phyloP scores from a whole-genome alignment of 2,329 filamentous ascomycete species.

The Fusarium miscanthi region DNA sequence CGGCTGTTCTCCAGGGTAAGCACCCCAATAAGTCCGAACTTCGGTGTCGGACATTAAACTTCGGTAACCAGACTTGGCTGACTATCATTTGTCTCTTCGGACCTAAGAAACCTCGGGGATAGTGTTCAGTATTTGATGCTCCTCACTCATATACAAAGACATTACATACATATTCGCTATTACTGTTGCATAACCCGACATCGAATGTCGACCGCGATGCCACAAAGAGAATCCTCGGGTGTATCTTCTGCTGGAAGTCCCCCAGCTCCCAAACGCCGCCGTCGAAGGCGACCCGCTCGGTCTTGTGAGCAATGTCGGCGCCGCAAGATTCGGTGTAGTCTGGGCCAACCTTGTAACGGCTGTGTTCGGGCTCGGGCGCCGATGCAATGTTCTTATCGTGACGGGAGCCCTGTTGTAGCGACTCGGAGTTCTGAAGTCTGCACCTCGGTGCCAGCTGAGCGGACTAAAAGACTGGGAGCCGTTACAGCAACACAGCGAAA shows the following conservation, averaged over 20 bases:
- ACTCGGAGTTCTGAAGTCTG: neutral
- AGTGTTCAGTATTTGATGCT: constrained; percentile 23
- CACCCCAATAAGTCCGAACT: constrained; percentile 30
- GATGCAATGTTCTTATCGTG: constrained; percentile 43
- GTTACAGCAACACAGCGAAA: neutral
- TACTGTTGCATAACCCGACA: neutral
- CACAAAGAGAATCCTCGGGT: constrained; percentile 2
- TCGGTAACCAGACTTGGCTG: neutral
- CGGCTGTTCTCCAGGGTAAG: constrained; percentile 62
- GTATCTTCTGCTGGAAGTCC: constrained; percentile 9
- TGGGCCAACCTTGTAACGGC: constrained; percentile 39
- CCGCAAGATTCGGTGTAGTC: constrained; percentile 41
- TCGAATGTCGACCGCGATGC: neutral
- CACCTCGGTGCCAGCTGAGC: neutral
- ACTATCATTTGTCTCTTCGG: neutral
- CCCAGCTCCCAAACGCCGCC: constrained; percentile 38
- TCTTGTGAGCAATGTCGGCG: constrained; percentile 45
- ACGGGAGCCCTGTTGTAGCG: constrained; percentile 16
- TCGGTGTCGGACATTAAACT: constrained; percentile 27
- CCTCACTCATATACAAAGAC: constrained; percentile 25
- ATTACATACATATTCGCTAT: neutral
- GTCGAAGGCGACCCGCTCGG: constrained; percentile 39
- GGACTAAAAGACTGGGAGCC: constrained; percentile 3
- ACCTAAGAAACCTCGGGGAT: constrained; percentile 26
- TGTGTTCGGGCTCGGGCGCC: constrained; percentile 41